Evolutionary conservation across 106 monocot species (phyloP).

Genomic region (Dendrobium chrysotoxum): DNA sequence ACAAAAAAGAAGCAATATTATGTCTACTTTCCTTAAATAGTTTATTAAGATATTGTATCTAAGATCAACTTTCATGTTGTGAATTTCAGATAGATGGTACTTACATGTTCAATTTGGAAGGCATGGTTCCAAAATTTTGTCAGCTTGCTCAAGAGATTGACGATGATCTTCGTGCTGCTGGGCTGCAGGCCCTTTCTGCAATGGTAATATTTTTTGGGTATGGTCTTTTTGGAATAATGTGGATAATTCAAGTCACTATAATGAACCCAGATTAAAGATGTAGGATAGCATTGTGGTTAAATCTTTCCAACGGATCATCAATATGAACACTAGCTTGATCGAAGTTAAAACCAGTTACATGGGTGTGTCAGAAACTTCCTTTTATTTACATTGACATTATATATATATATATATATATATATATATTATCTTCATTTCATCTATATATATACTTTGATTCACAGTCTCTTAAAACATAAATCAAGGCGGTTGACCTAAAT

Average conservation of each 20-base stretch:
- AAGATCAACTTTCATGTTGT: not conserved
- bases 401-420: too few species aligned
- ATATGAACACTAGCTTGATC: not conserved
- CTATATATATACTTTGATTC: too few species aligned
- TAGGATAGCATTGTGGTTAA: not conserved
- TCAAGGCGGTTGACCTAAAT: too few species aligned
- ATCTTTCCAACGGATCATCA: not conserved
- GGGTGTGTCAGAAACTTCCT: not conserved
- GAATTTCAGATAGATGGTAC: slow-evolving; percentile 59
- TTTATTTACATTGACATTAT: not conserved
- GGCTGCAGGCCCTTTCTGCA: slow-evolving; percentile 73
- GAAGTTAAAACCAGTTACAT: not conserved
- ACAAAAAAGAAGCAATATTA: not conserved
- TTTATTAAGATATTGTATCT: not conserved
- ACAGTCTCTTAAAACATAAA: too few species aligned
- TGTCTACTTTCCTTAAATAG: not conserved
- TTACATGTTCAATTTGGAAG: slow-evolving; percentile 92
- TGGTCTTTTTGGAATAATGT: not conserved
- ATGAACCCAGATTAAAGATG: not conserved
- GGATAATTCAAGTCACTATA: not conserved
- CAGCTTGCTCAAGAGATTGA: slow-evolving; percentile 72
- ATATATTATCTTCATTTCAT: too few species aligned
- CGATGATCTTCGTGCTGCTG: slow-evolving; percentile 66
- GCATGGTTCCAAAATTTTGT: slow-evolving; percentile 75
- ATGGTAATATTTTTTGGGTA: slow-evolving; percentile 38